phyloP scores from a whole-genome alignment of 169 alveolate species.

The Eimeria mitis region DNA sequence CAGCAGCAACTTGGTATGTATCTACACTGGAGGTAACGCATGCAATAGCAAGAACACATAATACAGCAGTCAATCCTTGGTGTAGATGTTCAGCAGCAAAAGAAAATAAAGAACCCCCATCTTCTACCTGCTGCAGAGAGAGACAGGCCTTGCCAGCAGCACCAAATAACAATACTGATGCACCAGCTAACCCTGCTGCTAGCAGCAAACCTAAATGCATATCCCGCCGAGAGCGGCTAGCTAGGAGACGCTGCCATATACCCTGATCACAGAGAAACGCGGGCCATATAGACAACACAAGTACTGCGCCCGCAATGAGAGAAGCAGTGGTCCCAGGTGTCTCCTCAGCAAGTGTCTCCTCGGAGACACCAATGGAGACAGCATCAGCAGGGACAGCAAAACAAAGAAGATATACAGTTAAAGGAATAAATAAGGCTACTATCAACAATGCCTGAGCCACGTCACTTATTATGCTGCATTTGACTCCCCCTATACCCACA shows the following conservation, averaged over 20 bases:
- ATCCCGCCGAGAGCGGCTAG: conserved; percentile 32
- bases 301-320: conserved; percentile 52
- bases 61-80: conserved; percentile 37
- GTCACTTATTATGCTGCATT: conserved; percentile 65
- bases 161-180: conserved; percentile 67
- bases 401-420: conserved; percentile 25
- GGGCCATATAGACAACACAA: conserved; percentile 71
- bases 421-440: conserved; percentile 13
- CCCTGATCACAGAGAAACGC: conserved; percentile 73
- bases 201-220: conserved; percentile 36
- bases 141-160: conserved; percentile 58
- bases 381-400: neutral
- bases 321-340: neutral
- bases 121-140: neutral
- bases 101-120: conserved; percentile 20
- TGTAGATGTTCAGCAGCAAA: conserved; percentile 48
- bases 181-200: conserved; percentile 31
- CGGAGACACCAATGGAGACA: neutral
- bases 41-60: conserved; percentile 78
- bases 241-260: conserved; percentile 82
- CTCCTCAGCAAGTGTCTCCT: neutral
- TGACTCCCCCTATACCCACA: conserved; percentile 71
- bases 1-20: conserved; percentile 79
- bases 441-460: conserved; percentile 46
- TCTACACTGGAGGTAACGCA: conserved; percentile 81